Evolutionary conservation across 2,329 filamentous ascomycete genomes (phyloP), one percentile per base, ranked within the genome.

Genomic region (Alternaria sp.): DNA sequence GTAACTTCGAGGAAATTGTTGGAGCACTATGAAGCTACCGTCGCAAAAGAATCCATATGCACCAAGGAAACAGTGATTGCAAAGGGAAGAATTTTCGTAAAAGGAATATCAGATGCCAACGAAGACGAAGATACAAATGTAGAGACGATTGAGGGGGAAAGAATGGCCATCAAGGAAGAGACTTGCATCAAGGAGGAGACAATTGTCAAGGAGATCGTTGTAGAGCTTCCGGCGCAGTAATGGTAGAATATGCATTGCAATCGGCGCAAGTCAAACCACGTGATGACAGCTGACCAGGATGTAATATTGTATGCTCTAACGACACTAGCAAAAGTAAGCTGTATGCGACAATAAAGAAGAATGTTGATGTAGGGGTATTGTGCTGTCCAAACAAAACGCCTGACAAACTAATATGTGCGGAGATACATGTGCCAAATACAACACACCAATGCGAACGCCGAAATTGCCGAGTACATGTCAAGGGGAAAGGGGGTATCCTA

Each of bases 361-460:
- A 30, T 11, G 27, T 38, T 36, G 49, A 44, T 56, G 14, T 18
- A 41, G 38, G 50, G 28, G 52, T 51, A 59, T 59, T 59, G 30
- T 18, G 30, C 32, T 38, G n/a, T 3, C 8, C 16, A 6, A 36
- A 27, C 25, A 27, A 25, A 48, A 30, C 36, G 30, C 44, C 20
- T 12, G n/a, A 38, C n/a, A 5, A 22, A 30, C 12, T 34, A 28
- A 34, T 11, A 28, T 22, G 22, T 36, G 32, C 32, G 0, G 6
- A 12, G 32, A 12, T 16, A 12, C 12, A 36, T 27, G 30, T 2
- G 41, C 44, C 34, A 6, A 34, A 32, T 53, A 18, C 45, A 46
- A 49, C 11, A 7, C 12, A 40, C n/a, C 16, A n/a, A 40, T 59
- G 57, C 45, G 52, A 54, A 59, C 57, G 57, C 57, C 57, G 32